Base-by-base conservation (phyloP, 2,329 filamentous ascomycete genomes). In the Lachnellula arida region DNA sequence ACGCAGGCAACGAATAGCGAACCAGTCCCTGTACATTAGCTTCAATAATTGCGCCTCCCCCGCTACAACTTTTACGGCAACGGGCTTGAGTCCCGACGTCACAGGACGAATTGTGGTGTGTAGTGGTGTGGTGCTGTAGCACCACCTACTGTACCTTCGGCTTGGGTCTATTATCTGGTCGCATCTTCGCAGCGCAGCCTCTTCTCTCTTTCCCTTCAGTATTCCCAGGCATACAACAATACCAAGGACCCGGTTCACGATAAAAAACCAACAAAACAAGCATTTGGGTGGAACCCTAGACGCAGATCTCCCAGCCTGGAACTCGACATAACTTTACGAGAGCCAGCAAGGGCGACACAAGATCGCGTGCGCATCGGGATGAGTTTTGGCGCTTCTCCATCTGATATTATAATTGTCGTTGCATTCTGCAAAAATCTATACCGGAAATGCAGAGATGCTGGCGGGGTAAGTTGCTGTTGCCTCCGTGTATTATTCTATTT, bases 341-440 rank as follows among this genome's bases (percentile, higher is more conserved):
- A 23, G 19, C n/a, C 42, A 22, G 15, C 17, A n/a, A 2, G 3
- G 3, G 42, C 23, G 17, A 9, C 17, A 44, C 42, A 44, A 17
- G 42, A 19, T n/a, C 23, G 4, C 9, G 28, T 4, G 44, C 25
- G 22, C 23, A 28, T 46, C 17, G 44, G 11, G 25, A 47, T 34
- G 44, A 67, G 60, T 64, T 68, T 68, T 54, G 67, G 63, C 39
- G 59, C 63, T 39, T 65, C 63, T 5, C 61, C 65, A n/a, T 63
- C 64, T 50, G 67, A 77, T 62, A 79, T 85, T 69, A 79, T 82
- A 67, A 75, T 75, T 49, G 74, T 82, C 64, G 80, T 82, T 67
- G 75, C 75, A 56, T 79, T 80, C 63, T 80, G 81, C 47, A 77
- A 78, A 47, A 75, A 76, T 49, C 74, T 85, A 15, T 83, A 81